Evolutionary conservation across 495 filamentous ascomycete genomes (phyloP).

Genomic region (Saxophila tyrrhenica): DNA sequence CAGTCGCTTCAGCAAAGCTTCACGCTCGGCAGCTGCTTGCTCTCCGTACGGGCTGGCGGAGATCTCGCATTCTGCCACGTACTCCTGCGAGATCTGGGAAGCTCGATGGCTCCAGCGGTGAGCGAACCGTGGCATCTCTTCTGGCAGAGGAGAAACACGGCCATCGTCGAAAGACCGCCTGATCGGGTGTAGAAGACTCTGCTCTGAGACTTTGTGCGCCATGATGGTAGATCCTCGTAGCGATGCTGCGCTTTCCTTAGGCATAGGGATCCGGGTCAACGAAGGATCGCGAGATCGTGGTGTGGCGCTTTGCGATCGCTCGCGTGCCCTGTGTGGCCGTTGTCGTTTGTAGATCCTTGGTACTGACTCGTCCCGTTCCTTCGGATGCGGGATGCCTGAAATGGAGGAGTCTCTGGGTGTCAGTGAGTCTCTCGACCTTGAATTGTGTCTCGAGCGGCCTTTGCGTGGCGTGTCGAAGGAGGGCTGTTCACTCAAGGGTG

Average conservation of each 20-base stretch:
- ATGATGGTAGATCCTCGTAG: neutral
- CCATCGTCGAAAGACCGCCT: neutral
- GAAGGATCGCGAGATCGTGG: neutral
- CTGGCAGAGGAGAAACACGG: conserved; percentile 3
- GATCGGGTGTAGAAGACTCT: neutral
- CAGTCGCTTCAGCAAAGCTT: neutral
- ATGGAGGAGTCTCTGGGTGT: neutral
- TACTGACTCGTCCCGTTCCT: neutral
- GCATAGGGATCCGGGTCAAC: neutral
- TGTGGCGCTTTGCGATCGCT: neutral
- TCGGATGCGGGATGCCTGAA: neutral
- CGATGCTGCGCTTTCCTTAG: neutral
- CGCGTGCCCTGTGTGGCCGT: neutral
- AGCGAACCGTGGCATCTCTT: conserved; percentile 3
- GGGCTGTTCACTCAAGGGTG: neutral
- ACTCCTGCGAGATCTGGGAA: conserved; percentile 11
- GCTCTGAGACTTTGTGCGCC: neutral
- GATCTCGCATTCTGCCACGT: conserved; percentile 6
- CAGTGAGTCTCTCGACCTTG: neutral
- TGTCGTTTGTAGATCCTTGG: neutral
- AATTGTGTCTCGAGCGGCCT: neutral
- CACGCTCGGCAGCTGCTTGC: neutral
- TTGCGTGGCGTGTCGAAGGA: neutral
- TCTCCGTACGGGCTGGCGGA: conserved; percentile 11
- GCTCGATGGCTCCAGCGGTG: conserved; percentile 17